phyloP scores from a whole-genome alignment of 208 protist species.

The Acanthamoeba castellanii region DNA sequence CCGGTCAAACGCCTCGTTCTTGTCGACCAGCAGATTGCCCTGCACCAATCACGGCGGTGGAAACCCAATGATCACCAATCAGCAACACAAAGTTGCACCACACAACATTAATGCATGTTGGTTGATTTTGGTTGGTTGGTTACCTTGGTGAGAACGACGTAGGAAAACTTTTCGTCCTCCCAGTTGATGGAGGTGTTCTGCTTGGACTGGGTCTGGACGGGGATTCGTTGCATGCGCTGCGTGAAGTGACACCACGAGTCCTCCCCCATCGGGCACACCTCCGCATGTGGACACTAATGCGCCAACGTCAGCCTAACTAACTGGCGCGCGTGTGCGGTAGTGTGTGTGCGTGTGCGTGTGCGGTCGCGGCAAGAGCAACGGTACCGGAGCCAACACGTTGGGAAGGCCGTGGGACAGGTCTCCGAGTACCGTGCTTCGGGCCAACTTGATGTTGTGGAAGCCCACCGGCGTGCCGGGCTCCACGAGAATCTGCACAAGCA shows the following conservation, averaged over 20 bases:
- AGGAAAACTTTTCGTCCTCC: slow-evolving; percentile 66
- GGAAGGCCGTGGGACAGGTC: slow-evolving; percentile 56
- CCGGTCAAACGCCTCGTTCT: slow-evolving; percentile 42
- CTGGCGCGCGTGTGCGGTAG: too few species aligned
- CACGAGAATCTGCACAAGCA: slow-evolving; percentile 46
- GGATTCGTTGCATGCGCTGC: slow-evolving; percentile 67
- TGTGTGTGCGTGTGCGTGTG: too few species aligned
- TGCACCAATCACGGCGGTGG: too few species aligned
- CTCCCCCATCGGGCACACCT: slow-evolving; percentile 36
- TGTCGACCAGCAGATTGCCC: slow-evolving; percentile 29
- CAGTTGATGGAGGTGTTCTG: slow-evolving; percentile 53
- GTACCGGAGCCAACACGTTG: slow-evolving; percentile 63
- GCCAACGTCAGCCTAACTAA: neutral
- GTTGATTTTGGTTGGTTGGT: too few species aligned
- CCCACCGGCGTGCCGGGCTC: slow-evolving; percentile 64
- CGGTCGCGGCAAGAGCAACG: too few species aligned
- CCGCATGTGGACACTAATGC: slow-evolving; percentile 67
- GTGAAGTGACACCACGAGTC: slow-evolving; percentile 74
- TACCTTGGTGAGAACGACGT: slow-evolving; percentile 64
- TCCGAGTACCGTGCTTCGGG: neutral
- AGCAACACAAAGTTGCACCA: too few species aligned
- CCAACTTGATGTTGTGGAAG: slow-evolving; percentile 36
- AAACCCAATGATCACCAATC: too few species aligned
- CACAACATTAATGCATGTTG: too few species aligned
- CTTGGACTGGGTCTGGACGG: slow-evolving; percentile 38